Percentiles rank a stretch among this genome's conserved stretches.
phyloP scores from a whole-genome alignment of 352 stramenopile genomes.

The Pythium periplocum region DNA sequence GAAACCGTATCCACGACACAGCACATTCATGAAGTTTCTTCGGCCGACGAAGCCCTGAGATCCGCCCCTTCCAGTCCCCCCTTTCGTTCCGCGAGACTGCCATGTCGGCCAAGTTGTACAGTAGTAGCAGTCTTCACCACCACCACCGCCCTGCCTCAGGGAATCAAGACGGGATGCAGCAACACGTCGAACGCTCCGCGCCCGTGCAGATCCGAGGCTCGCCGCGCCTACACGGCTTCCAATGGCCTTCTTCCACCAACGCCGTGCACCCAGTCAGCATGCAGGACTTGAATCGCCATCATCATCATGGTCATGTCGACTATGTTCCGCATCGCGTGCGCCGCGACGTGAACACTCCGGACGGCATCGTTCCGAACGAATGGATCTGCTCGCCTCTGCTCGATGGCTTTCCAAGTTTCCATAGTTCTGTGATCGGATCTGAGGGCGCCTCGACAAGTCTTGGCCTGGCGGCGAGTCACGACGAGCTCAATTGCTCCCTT shows the following conservation, averaged over 20 bases:
- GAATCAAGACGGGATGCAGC: too few relatives aligned
- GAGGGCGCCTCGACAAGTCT: constrained; percentile 4
- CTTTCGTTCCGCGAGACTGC: background rate
- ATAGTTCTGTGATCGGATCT: constrained; percentile 10
- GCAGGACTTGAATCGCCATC: too few relatives aligned
- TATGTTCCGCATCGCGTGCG: background rate
- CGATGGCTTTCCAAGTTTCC: constrained; percentile 18
- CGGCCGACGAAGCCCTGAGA: constrained; percentile 1
- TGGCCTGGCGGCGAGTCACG: background rate
- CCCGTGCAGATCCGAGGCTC: background rate
- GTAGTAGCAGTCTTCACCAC: too few relatives aligned
- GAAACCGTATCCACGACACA: too few relatives aligned
- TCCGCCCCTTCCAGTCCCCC: constrained; percentile 1
- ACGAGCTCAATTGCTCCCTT: constrained; percentile 10
- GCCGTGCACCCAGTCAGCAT: background rate
- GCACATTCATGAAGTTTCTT: constrained; percentile 18
- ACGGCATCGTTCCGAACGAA: constrained; percentile 11
- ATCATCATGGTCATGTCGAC: background rate
- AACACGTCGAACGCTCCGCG: background rate
- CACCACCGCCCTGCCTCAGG: too few relatives aligned
- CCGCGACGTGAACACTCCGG: background rate
- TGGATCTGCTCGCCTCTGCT: constrained; percentile 20
- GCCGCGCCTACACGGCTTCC: background rate
- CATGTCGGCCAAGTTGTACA: too few relatives aligned
- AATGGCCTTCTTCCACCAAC: background rate